Conservation (phyloP, 768 basidiomycete genomes). For the Boletus rufocinnamomeus region DNA sequence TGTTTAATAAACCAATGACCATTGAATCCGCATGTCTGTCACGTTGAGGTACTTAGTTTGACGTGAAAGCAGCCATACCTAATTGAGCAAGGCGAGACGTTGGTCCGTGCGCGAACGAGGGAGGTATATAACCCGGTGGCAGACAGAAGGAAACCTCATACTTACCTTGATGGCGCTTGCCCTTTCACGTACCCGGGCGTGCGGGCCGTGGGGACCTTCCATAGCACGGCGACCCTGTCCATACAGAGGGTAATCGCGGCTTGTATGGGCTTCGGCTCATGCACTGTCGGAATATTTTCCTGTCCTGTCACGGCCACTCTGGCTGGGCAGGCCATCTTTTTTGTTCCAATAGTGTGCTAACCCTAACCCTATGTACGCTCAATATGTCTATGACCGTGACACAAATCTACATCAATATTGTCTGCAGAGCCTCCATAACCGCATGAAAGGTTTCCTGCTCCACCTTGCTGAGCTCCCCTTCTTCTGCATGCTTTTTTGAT, state of each 20-base stretch:
- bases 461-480: constrained; percentile 33
- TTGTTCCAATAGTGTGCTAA: constrained; percentile 18
- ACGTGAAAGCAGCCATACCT: neutral
- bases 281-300: constrained; percentile 83
- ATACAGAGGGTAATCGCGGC: constrained; percentile 43
- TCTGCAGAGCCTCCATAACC: constrained; percentile 51
- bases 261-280: constrained; percentile 68
- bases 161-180: constrained; percentile 63
- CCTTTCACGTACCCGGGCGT: constrained; percentile 54
- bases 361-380: constrained; percentile 31
- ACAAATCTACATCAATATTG: constrained; percentile 31
- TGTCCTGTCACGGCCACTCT: constrained; percentile 62
- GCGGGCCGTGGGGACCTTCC: constrained; percentile 54
- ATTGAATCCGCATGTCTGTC: too few relatives aligned
- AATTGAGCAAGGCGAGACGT: neutral
- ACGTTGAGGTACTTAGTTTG: too few relatives aligned
- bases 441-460: constrained; percentile 50
- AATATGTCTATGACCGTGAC: too few relatives aligned
- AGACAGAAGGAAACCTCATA: constrained; percentile 35
- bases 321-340: constrained; percentile 48
- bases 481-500: constrained; percentile 26
- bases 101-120: constrained; percentile 29
- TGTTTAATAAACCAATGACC: too few relatives aligned
- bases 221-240: constrained; percentile 61
- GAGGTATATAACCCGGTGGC: constrained; percentile 14